A percentile compares a stretch with the other conserved stretches of the same genome.
Evolutionary conservation across 768 basidiomycete genomes (phyloP).

Genomic region (Mycena haematopus): DNA sequence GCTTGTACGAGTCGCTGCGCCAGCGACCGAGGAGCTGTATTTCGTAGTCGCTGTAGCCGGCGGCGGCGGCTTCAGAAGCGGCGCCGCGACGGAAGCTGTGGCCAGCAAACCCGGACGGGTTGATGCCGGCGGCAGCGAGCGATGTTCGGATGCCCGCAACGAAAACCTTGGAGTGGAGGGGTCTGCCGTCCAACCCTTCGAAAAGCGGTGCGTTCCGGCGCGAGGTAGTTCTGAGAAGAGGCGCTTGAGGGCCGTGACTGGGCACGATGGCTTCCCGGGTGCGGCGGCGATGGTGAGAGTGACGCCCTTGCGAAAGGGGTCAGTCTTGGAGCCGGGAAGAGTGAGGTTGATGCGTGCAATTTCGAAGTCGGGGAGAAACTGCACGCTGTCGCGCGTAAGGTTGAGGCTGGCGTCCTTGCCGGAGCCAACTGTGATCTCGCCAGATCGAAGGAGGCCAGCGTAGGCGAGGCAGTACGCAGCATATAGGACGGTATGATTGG

Average conservation of each 20-base stretch:
- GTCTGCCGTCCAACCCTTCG: neutral
- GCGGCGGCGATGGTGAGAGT: slow-evolving; percentile 4
- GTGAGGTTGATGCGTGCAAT: neutral
- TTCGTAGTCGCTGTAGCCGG: too few relatives aligned
- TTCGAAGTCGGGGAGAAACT: slow-evolving; percentile 24
- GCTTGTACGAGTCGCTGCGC: neutral
- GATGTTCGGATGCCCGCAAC: neutral
- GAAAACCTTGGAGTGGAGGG: slow-evolving; percentile 4
- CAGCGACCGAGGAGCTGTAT: too few relatives aligned
- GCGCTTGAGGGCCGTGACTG: neutral
- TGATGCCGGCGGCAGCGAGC: neutral
- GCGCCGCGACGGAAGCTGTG: too few relatives aligned
- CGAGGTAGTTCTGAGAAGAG: slow-evolving; percentile 3
- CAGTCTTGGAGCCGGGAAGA: neutral
- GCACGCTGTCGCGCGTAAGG: slow-evolving; percentile 31
- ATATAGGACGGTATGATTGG: too few relatives aligned
- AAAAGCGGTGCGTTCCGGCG: slow-evolving; percentile 5
- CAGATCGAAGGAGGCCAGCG: too few relatives aligned
- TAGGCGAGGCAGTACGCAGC: too few relatives aligned
- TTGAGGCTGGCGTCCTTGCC: slow-evolving; percentile 17
- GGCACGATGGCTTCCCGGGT: neutral
- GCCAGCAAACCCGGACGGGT: too few relatives aligned
- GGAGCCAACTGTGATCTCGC: too few relatives aligned
- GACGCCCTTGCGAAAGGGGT: slow-evolving; percentile 2
- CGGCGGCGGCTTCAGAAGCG: too few relatives aligned